Evolutionary conservation across 345 rosid species (phyloP), one percentile per base, ranked within the genome.

Genomic region (Garcia nutans): DNA sequence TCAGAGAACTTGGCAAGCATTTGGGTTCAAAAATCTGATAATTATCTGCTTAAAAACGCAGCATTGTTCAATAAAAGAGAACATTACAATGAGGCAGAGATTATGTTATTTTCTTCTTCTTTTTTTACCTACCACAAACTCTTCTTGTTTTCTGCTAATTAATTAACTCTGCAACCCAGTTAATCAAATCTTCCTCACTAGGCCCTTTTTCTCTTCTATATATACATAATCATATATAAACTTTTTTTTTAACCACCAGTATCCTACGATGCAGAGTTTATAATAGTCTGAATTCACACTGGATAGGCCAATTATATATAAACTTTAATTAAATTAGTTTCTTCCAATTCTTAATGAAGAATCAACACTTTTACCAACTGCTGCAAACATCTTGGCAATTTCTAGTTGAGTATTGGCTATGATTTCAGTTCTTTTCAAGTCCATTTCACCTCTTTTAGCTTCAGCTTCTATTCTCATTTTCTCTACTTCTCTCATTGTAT

Each of bases 401-500:
- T 95, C 97, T 68, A 95, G n/a, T 67, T 95, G 99, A 5, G 99
- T 90, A 74, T 81, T 93, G 23, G 99, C 96, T 60, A 95, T 82
- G 73, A 95, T 93, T 86, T 95, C 94, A 8, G 97, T 91, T 76
- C 97, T 88, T 83, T 90, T 95, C 70, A 95, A 87, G 64, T 95
- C 99, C 86, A 91, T 85, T 83, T 95, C 97, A 11, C 89, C 89
- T 80, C 97, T 89, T 76, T 85, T 93, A 2, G 88, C 86, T 74
- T 95, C 97, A 1, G 97, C 96, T 82, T 95, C 99, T 7, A 80
- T 86, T 81, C 99, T 90, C 97, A 95, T 91, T 60, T 78, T 95
- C 84, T 95, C 97, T 2, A 95, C 74, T 77, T 95, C 97, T 74
- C 81, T 90, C 93, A 93, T 88, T 1, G 96, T 93, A 60, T 95